Base-by-base conservation (phyloP, 78 protist genomes). In the Dictyostelium capitatum region DNA sequence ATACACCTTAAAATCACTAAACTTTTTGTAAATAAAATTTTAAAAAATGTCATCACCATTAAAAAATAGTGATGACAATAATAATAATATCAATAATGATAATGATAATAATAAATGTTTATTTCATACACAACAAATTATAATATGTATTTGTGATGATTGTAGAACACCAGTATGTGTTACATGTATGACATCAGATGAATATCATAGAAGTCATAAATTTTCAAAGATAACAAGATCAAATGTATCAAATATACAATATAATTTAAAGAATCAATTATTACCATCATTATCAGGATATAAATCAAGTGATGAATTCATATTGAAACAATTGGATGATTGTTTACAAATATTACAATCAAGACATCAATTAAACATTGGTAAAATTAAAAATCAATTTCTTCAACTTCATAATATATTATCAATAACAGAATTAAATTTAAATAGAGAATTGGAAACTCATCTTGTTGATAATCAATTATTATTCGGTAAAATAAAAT, bases 261-360 rank as follows among this genome's bases (percentile, higher is more conserved):
- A 25, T 23, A 28, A 62, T 28, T 62, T 62, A 6, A 62, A 25
- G n/a, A 56, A 56, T 56, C 19, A 62, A 25, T 37, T 23, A 9
- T 23, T 62, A 4, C n/a, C 10, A 8, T 23, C 72, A 0, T 62
- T 62, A 62, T 25, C 30, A 25, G 28, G 17, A 3, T 62, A n/a
- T 25, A 62, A 25, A 28, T 23, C 15, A n/a, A 10, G n/a, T 8
- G 72, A 62, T 62, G 20, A 62, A n/a, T 62, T 62, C 25, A 10
- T 62, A 11, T n/a, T 62, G 72, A 14, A 62, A 11, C 72, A 62
- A 62, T 62, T 62, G 17, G 72, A 62, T 62, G 72, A 62, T 25
- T 25, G 72, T 62, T 23, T 25, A 28, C 3, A 1, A n/a, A n/a
- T 62, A 62, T 28, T 62, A 23, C 14, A 23, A 25, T 14, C n/a